Evolutionary conservation across 75 land plant species (phyloP).

Genomic region (Sequoiadendron giganteum): DNA sequence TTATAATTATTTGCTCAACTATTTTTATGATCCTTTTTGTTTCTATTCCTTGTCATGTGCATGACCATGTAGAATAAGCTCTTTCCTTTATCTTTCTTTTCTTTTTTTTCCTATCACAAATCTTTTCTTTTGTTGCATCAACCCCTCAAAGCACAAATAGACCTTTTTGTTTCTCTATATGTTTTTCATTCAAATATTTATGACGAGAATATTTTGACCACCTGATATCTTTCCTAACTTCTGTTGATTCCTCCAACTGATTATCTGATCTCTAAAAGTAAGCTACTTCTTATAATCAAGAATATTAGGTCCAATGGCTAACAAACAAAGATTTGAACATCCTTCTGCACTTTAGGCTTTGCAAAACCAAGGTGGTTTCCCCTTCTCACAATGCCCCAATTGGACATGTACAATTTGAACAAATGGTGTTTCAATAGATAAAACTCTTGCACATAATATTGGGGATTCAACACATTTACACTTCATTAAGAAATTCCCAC

Average conservation of each 20-base stretch:
- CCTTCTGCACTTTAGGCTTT: no score
- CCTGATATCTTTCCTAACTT: neutral
- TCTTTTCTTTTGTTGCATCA: neutral
- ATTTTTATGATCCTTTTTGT: neutral
- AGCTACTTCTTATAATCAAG: no score
- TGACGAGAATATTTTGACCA: neutral
- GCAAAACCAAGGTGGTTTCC: no score
- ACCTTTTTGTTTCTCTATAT: neutral
- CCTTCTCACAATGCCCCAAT: no score
- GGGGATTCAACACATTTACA: no score
- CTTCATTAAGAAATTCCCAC: no score
- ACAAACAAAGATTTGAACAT: no score
- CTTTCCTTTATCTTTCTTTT: neutral
- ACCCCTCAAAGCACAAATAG: neutral
- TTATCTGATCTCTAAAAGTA: no score
- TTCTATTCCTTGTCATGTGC: neutral
- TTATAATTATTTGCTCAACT: neutral
- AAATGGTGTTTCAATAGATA: no score
- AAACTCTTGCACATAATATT: no score
- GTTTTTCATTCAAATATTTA: neutral
- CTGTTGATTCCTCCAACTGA: neutral
- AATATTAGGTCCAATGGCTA: no score
- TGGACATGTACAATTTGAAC: no score
- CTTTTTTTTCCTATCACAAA: neutral
- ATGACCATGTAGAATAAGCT: neutral